Percentiles rank a stretch among this genome's conserved stretches.
Evolutionary conservation across 1,139 yeast species (phyloP).

Genomic region (Protomyces gravidus): DNA sequence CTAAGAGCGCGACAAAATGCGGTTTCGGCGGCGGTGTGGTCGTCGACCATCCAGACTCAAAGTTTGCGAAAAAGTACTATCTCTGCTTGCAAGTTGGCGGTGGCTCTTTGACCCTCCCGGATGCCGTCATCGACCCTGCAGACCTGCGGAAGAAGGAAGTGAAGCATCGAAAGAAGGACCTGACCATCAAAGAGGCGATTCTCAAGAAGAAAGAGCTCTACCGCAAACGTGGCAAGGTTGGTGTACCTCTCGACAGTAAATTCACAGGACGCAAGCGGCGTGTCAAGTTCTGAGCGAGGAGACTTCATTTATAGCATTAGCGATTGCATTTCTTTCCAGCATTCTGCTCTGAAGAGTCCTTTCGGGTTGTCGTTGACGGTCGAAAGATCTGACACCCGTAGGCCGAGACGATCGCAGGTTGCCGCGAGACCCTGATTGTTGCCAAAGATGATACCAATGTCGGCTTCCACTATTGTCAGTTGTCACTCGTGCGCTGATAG

Average conservation of each 20-base stretch:
- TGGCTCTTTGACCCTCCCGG: constrained; percentile 45
- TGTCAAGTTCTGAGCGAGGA: constrained; percentile 59
- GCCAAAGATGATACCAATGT: constrained; percentile 23
- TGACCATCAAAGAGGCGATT: constrained; percentile 60
- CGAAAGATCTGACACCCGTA: not conserved
- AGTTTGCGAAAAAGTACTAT: constrained; percentile 84
- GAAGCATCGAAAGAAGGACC: constrained; percentile 46
- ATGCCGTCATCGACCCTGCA: constrained; percentile 47
- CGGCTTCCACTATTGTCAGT: constrained; percentile 8
- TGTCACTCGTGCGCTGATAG: no score
- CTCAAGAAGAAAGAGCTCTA: constrained; percentile 87
- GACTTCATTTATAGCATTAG: not conserved
- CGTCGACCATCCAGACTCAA: constrained; percentile 88
- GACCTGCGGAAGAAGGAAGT: constrained; percentile 60
- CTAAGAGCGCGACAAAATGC: constrained; percentile 82
- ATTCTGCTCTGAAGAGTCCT: not conserved
- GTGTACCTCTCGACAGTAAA: constrained; percentile 83
- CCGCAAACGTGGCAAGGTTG: constrained; percentile 77
- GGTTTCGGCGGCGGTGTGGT: constrained; percentile 97
- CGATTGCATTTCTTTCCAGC: not conserved
- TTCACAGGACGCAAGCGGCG: constrained; percentile 92
- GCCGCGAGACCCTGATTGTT: constrained; percentile 3
- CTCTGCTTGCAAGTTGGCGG: constrained; percentile 83
- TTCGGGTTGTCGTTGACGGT: not conserved
- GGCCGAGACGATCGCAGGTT: constrained; percentile 6